Evolutionary conservation across 2,329 filamentous ascomycete species (phyloP).

Genomic region (Parascedosporium putredinis): DNA sequence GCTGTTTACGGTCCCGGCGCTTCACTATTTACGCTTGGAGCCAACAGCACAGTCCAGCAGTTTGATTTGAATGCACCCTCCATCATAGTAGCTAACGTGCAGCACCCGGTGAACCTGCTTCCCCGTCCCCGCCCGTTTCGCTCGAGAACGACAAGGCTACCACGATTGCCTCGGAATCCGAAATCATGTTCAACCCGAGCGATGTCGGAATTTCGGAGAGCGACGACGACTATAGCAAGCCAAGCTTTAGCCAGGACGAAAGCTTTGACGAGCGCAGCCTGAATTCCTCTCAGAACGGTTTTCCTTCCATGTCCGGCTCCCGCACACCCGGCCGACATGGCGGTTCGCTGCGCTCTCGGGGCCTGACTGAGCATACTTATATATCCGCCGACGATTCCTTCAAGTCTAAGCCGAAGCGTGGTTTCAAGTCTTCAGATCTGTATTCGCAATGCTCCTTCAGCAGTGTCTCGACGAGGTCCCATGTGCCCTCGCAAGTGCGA

Average conservation of each 20-base stretch:
- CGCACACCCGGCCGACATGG: constrained; percentile 39
- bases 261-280: constrained; percentile 39
- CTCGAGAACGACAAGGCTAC: constrained; percentile 56
- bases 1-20: constrained; percentile 84
- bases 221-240: constrained; percentile 65
- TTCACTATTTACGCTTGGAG: constrained; percentile 82
- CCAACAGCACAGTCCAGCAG: constrained; percentile 84
- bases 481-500: constrained; percentile 57
- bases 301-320: constrained; percentile 45
- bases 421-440: constrained; percentile 31
- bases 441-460: constrained; percentile 45
- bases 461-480: constrained; percentile 36
- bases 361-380: constrained; percentile 53
- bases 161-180: constrained; percentile 41
- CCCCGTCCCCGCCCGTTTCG: constrained; percentile 77
- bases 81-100: constrained; percentile 73
- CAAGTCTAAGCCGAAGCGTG: constrained; percentile 31
- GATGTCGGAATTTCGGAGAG: constrained; percentile 57
- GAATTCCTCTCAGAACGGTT: constrained; percentile 48
- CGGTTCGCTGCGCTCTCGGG: constrained; percentile 41
- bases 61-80: constrained; percentile 83
- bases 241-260: constrained; percentile 34
- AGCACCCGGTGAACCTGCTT: constrained; percentile 69
- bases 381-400: constrained; percentile 52
- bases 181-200: constrained; percentile 42